Evolutionary conservation across 345 rosid species (phyloP).

Genomic region (Eucalyptus dawsonii): DNA sequence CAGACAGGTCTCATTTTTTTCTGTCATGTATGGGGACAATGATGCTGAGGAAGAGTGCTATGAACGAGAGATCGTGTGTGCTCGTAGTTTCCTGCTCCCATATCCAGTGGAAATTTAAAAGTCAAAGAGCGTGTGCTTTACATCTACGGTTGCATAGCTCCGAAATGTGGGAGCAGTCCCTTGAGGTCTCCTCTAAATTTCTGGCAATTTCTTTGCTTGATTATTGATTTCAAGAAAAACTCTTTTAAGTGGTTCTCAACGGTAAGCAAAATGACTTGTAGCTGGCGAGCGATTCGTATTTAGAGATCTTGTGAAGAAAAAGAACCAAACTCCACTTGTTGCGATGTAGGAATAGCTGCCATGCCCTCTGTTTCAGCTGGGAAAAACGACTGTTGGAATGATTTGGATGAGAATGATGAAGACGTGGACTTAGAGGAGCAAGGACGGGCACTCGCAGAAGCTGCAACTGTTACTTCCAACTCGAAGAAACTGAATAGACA

Average conservation of each 20-base stretch:
- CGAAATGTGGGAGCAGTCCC: conserved; percentile 41
- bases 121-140: conserved; percentile 59
- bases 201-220: background rate
- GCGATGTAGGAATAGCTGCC: background rate
- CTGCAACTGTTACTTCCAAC: conserved; percentile 38
- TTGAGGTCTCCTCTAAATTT: conserved; percentile 25
- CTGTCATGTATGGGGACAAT: background rate
- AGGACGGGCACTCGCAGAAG: conserved; percentile 46
- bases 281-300: conserved; percentile 79
- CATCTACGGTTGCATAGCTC: conserved; percentile 51
- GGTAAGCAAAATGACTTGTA: background rate
- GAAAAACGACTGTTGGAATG: conserved; percentile 41
- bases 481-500: conserved; percentile 19
- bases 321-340: background rate
- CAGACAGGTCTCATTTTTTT: conserved; percentile 40
- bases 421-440: conserved; percentile 54
- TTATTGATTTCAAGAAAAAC: background rate
- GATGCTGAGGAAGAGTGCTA: background rate
- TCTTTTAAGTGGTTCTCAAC: background rate
- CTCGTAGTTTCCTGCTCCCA: conserved; percentile 49
- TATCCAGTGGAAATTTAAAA: conserved; percentile 21
- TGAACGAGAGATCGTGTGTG: background rate
- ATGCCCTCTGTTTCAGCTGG: conserved; percentile 20
- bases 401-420: background rate
- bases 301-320: conserved; percentile 22